phyloP scores from a whole-genome alignment of 2,329 filamentous ascomycete species.

The Mycocentrospora acerina region DNA sequence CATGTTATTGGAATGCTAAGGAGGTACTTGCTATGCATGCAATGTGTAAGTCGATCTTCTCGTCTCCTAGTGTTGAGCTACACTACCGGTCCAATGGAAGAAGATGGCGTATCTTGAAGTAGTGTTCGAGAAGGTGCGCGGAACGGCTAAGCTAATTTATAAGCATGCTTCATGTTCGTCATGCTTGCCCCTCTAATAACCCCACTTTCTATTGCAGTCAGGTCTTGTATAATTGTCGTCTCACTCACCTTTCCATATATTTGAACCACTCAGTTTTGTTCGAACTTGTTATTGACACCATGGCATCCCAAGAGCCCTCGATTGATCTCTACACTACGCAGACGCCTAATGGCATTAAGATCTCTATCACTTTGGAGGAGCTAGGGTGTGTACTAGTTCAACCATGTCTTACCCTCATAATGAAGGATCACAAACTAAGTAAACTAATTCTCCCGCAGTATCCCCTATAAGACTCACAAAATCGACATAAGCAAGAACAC shows the following conservation, averaged over 20 bases:
- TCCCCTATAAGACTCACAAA: conserved; percentile 74
- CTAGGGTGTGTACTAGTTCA: conserved; percentile 53
- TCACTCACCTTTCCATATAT: no score
- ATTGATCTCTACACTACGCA: conserved; percentile 80
- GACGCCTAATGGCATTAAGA: conserved; percentile 89
- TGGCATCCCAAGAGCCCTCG: conserved; percentile 50
- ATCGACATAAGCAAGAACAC: conserved; percentile 73
- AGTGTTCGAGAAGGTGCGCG: no score
- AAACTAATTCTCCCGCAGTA: conserved; percentile 20
- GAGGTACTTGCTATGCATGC: no score
- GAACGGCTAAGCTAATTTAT: conserved; percentile 27
- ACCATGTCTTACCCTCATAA: no score
- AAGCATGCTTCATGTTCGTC: conserved; percentile 26
- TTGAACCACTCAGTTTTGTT: no score
- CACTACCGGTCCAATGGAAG: no score
- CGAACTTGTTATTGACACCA: conserved; percentile 3
- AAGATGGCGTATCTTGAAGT: no score
- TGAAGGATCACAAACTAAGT: no score
- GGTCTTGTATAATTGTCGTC: no score
- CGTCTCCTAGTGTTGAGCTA: no score
- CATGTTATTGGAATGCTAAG: no score
- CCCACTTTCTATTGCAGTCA: conserved; percentile 10
- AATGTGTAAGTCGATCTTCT: no score
- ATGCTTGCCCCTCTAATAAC: conserved; percentile 27
- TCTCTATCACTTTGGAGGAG: conserved; percentile 84